Base-by-base conservation (phyloP, 768 basidiomycete genomes). In the Mrakia gelida region DNA sequence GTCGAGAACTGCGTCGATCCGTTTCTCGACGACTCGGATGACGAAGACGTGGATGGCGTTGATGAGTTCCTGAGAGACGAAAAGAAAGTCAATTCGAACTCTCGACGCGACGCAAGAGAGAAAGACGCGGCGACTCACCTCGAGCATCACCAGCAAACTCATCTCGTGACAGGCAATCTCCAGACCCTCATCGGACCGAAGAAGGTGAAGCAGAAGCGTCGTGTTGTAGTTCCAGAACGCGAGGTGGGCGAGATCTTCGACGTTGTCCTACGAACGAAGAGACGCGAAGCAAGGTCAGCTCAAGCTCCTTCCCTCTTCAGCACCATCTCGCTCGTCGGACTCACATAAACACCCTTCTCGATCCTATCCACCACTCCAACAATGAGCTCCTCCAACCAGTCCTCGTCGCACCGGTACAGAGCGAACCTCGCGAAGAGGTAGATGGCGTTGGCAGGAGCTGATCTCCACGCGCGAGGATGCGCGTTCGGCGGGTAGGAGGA, bases 41-140 rank as follows among this genome's bases (percentile, higher is more conserved):
- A 98, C 90, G 84, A 98, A 97, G 32, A 98, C 97, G 83, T 95
- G 97, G 65, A 97, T 92, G 52, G 95, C 95, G 84, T 96, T 95
- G 76, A 97, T 88, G 32, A 96, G 90, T 84, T 97, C 95, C 84
- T 94, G 92, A 74, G 34, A 59, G 23, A 52, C 49, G 49, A 52
- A 52, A 23, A 54, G 3, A 45, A 30, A n/a, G 49, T 73, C 49
- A 67, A 41, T 21, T 21, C 15, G 26, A 30, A 32, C 8, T 13
- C 43, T 41, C 34, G 72, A 54, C 54, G 32, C n/a, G 38, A 43
- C 68, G 43, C 1, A 45, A n/a, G 15, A 16, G 68, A 77, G 6
- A 30, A 38, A 41, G 43, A 43, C n/a, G 59, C 21, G 26, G 1
- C 43, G 18, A 41, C 77, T 43, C 6, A 75, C 77, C 73, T 78